Conservation (phyloP, 768 basidiomycete genomes). For the Tulasnella sp. region DNA sequence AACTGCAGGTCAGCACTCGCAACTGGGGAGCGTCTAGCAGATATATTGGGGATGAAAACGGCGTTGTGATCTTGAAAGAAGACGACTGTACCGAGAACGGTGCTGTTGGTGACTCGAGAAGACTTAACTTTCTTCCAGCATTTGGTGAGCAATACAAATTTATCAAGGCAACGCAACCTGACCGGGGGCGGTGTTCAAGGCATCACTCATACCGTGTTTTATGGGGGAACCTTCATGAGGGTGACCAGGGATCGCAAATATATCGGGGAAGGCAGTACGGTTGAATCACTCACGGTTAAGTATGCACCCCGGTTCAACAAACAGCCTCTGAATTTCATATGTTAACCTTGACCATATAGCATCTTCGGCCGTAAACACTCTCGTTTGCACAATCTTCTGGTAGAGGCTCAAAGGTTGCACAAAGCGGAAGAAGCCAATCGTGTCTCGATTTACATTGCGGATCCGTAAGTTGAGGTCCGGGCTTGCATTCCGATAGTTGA, state of each 20-base stretch:
- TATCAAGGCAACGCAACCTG: neutral
- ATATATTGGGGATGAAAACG: constrained; percentile 3
- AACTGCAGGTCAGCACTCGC: constrained; percentile 39
- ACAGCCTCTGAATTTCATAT: too few species aligned
- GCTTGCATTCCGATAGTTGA: neutral
- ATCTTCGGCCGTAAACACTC: constrained; percentile 37
- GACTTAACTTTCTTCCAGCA: constrained; percentile 15
- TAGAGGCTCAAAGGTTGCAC: constrained; percentile 42
- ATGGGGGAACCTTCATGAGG: constrained; percentile 21
- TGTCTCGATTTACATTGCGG: constrained; percentile 38
- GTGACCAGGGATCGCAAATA: constrained; percentile 16
- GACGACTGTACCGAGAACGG: too few species aligned
- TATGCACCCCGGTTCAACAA: neutral
- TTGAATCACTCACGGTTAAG: constrained; percentile 14
- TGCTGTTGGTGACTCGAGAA: constrained; percentile 2
- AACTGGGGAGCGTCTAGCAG: constrained; percentile 1
- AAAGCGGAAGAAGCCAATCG: constrained; percentile 37
- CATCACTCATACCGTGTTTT: constrained; percentile 17
- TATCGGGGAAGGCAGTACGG: constrained; percentile 9
- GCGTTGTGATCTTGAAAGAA: constrained; percentile 1
- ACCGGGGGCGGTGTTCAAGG: neutral
- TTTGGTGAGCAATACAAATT: constrained; percentile 17
- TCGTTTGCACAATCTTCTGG: constrained; percentile 39
- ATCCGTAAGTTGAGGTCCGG: constrained; percentile 1
- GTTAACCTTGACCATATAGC: constrained; percentile 20